Evolutionary conservation across 805 yeast species (phyloP), one percentile per base, ranked within the genome.

Genomic region (Candida orba): DNA sequence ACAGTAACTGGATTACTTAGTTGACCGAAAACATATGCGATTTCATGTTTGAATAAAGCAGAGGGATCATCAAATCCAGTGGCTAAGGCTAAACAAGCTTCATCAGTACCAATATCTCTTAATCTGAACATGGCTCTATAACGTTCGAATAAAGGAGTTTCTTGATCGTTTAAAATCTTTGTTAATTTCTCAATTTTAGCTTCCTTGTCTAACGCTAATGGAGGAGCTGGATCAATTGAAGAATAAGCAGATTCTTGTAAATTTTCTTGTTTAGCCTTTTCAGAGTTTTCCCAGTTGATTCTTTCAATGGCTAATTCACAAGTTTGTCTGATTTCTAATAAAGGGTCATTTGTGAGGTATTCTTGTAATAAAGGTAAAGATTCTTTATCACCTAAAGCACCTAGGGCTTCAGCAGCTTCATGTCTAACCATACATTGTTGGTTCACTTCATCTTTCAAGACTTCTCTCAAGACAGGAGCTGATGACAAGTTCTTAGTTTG

Each of bases 351-450:
- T 48, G 69, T 64, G 54, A 66, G 72, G 64, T 81, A 88, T 42
- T 79, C 68, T 49, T 76, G 66, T 53, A 93, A 75, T 39, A 89
- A 61, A 1, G 70, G 76, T 44, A 93, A 63, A 13, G 95, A 84
- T 6, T 76, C 82, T 34, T 66, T 64, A 63, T 89, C 95, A 39
- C 95, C 95, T 41, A 93, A 71, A 36, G 99, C 99, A 49, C 99
- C 99, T 43, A 93, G 72, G 36, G 98, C 99, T 67, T 93, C 99
- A 8, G 99, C 99, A 15, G 99, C 99, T 66, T 93, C 99, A 64
- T 93, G 99, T 65, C 99, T 84, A 32, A 93, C 99, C 98, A 93
- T 93, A 48, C 85, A 72, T 60, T 85, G 93, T 69, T 91, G 98
- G 53, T 70, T 71, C 14, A 69, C 52, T 22, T 61, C 58, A 62